These are phyloP conservation scores for Plenodomus tracheiphilus DNA, from an alignment of 2,329 filamentous ascomycete genomes.

Conservation along the genomic window DNA sequence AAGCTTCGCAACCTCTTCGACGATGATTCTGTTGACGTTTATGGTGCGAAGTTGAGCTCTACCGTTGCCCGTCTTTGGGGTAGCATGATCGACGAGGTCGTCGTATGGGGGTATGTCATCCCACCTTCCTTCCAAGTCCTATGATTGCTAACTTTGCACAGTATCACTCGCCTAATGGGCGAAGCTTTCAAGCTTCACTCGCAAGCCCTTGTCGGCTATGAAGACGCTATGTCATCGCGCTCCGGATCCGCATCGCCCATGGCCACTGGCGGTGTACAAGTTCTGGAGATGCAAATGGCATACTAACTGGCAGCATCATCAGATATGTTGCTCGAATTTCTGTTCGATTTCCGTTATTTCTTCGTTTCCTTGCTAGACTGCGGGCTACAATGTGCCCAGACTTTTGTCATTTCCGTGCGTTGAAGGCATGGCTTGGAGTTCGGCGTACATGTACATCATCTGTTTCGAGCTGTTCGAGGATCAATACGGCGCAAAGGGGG, in stretches of 20 bases:
- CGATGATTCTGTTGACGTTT: conserved; percentile 82
- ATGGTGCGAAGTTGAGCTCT: conserved; percentile 86
- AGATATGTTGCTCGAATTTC: conserved; percentile 9
- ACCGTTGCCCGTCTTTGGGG: conserved; percentile 95
- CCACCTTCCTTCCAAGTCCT: conserved; percentile 2
- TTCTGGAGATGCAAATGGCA: conserved; percentile 50
- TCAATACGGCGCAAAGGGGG: conserved; percentile 41
- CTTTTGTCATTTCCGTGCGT: conserved; percentile 33
- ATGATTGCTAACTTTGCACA: conserved; percentile 54
- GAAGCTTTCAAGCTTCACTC: conserved; percentile 97
- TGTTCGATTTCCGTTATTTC: conserved; percentile 24
- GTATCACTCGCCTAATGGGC: conserved; percentile 93
- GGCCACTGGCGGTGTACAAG: conserved; percentile 46
- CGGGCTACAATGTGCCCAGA: conserved; percentile 14
- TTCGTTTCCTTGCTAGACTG: conserved; percentile 38
- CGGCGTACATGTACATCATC: conserved; percentile 20
- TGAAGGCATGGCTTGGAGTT: conserved; percentile 43
- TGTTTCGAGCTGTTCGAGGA: conserved; percentile 11
- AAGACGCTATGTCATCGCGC: conserved; percentile 69
- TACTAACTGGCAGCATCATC: conserved; percentile 33
- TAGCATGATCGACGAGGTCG: conserved; percentile 96
- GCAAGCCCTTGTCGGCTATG: conserved; percentile 91
- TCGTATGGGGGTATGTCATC: conserved; percentile 95
- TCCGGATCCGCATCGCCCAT: conserved; percentile 49
- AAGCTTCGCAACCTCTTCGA: conserved; percentile 89